phyloP scores from a whole-genome alignment of 2,329 filamentous ascomycete species.

The Fonsecaea monophora region DNA sequence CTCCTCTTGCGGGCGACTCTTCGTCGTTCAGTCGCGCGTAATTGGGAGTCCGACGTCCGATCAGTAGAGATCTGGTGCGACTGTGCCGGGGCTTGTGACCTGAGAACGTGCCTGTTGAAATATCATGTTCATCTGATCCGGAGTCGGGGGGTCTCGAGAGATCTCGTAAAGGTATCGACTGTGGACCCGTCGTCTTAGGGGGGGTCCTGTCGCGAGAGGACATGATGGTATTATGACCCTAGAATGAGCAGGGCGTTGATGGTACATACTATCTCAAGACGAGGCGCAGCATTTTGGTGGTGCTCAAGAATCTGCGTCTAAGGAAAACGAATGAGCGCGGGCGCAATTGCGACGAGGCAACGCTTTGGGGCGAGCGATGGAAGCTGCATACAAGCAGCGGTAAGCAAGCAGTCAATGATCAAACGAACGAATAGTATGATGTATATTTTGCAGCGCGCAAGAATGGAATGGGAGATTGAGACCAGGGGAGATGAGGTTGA shows the following conservation, averaged over 20 bases:
- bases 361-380: not conserved
- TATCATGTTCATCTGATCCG: conserved; percentile 40
- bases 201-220: conserved; percentile 39
- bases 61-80: conserved; percentile 55
- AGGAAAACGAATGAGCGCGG: not conserved
- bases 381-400: not conserved
- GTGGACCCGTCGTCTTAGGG: conserved; percentile 38
- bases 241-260: not conserved
- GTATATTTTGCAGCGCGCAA: not conserved
- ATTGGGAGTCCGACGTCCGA: conserved; percentile 49
- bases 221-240: conserved; percentile 28
- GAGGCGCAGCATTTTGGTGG: conserved; percentile 11
- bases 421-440: conserved; percentile 16
- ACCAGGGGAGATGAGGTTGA: conserved; percentile 6
- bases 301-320: not conserved
- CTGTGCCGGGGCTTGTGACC: conserved; percentile 41
- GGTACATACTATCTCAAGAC: conserved; percentile 7
- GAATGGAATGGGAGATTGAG: not conserved
- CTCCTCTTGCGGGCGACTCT: conserved; percentile 37
- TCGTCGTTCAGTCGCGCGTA: conserved; percentile 37
- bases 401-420: not conserved
- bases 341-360: conserved; percentile 14
- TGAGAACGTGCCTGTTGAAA: conserved; percentile 41
- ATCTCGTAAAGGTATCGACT: conserved; percentile 75
- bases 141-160: conserved; percentile 54